A percentile compares a stretch with the other conserved stretches of the same genome.
Evolutionary conservation across 23 red algal species (phyloP).

Genomic region (Chondrus crispus): DNA sequence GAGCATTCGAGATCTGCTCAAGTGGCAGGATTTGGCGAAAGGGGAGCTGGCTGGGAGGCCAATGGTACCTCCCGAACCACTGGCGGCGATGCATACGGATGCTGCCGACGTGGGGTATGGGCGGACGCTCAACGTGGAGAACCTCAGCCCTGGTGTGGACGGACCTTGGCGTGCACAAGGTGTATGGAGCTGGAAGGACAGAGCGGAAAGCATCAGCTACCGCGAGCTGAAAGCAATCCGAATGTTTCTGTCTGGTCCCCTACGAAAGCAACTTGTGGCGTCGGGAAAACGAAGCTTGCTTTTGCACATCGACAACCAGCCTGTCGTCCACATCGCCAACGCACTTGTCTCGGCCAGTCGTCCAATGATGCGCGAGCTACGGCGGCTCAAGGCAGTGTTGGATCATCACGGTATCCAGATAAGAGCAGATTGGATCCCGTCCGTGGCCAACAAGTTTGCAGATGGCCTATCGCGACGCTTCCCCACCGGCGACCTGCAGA

Average conservation of each 20-base stretch:
- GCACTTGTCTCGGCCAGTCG: conserved; percentile 8
- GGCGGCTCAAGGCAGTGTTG: not conserved
- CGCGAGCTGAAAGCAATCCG: conserved; percentile 29
- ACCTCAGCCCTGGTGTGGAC: not conserved
- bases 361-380: conserved; percentile 8
- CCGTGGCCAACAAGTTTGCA: not conserved
- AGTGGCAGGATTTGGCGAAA: not conserved
- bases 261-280: not conserved
- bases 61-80: not conserved
- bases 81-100: conserved; percentile 12
- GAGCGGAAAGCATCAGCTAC: not conserved
- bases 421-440: not conserved
- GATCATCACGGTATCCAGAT: not conserved
- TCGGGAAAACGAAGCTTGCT: not conserved
- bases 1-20: not conserved
- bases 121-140: not conserved
- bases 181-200: conserved; percentile 34
- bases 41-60: not conserved
- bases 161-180: not conserved
- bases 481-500: too few relatives aligned
- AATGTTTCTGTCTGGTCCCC: not conserved
- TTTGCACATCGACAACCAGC: conserved; percentile 36
- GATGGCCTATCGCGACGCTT: conserved; percentile 6
- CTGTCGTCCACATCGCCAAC: conserved; percentile 22
- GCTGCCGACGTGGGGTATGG: conserved; percentile 27